Evolutionary conservation across 2,329 filamentous ascomycete species (phyloP).

Genomic region (Penicillium sp.): DNA sequence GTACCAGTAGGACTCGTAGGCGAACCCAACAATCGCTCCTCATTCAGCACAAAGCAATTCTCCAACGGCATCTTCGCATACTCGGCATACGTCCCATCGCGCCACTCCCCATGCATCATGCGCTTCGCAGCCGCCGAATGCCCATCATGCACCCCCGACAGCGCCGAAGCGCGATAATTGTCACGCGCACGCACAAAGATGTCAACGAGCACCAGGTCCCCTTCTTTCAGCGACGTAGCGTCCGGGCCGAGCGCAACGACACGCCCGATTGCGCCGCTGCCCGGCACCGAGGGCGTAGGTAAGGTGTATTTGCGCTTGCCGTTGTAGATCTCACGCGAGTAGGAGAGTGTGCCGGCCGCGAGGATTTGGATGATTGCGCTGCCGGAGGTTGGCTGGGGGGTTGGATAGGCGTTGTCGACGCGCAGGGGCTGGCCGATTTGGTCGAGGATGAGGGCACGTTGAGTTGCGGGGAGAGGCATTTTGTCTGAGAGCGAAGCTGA

Average conservation of each 20-base stretch:
- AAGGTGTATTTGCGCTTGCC: constrained; percentile 2
- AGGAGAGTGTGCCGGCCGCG: not conserved
- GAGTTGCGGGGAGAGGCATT: constrained; percentile 3
- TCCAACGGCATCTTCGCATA: constrained; percentile 11
- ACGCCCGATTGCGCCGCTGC: constrained; percentile 8
- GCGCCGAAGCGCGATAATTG: not conserved
- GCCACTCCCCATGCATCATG: constrained; percentile 11
- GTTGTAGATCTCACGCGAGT: constrained; percentile 11
- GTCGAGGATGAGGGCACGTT: constrained; percentile 9
- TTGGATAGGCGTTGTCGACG: not conserved
- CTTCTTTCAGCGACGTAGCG: constrained; percentile 1
- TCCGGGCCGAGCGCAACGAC: constrained; percentile 1
- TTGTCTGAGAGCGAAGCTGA: no score
- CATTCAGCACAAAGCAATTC: constrained; percentile 7
- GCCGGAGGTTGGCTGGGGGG: not conserved
- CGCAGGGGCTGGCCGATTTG: constrained; percentile 1
- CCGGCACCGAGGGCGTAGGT: constrained; percentile 9
- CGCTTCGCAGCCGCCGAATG: not conserved
- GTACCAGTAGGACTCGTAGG: not conserved
- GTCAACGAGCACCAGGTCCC: constrained; percentile 11
- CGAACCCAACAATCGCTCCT: not conserved
- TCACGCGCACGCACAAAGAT: constrained; percentile 5
- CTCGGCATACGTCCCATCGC: constrained; percentile 10
- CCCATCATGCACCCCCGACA: constrained; percentile 11
- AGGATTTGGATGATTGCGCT: constrained; percentile 10